Conservation (phyloP, 768 basidiomycete genomes). For the Daedaleopsis sinensis region DNA sequence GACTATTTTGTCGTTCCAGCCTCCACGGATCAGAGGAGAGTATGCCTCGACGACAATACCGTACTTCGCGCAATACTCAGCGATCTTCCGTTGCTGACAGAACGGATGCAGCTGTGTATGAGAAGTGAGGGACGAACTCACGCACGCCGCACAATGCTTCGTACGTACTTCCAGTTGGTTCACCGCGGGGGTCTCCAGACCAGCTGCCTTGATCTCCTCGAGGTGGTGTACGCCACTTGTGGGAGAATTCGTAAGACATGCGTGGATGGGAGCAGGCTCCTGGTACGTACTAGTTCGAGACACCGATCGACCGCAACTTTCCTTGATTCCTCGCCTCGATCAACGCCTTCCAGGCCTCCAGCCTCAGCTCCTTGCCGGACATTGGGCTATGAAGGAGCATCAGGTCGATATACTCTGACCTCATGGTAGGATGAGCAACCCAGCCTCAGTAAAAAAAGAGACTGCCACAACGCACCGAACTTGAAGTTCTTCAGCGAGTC, state of each 20-base stretch:
- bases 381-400: conserved; percentile 79
- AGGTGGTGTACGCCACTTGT: conserved; percentile 68
- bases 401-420: conserved; percentile 65
- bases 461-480: conserved; percentile 48
- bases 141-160: conserved; percentile 41
- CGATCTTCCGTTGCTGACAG: conserved; percentile 81
- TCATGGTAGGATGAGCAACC: too few relatives aligned
- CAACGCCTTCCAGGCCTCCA: conserved; percentile 75
- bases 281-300: conserved; percentile 85
- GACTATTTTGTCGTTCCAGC: conserved; percentile 53
- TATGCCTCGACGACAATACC: conserved; percentile 45
- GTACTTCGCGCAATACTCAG: conserved; percentile 56
- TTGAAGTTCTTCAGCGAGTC: conserved; percentile 60
- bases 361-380: conserved; percentile 61
- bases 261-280: too few relatives aligned
- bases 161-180: conserved; percentile 82
- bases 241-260: background rate
- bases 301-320: conserved; percentile 74
- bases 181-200: conserved; percentile 66
- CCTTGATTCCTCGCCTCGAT: conserved; percentile 62
- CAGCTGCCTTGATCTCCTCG: conserved; percentile 68
- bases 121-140: background rate
- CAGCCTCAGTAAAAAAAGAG: too few relatives aligned
- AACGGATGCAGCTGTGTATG: conserved; percentile 70
- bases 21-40: conserved; percentile 65